Evolutionary conservation across 2,329 filamentous ascomycete genomes (phyloP), one percentile per base, ranked within the genome.

Genomic region (Penicillium sp.): DNA sequence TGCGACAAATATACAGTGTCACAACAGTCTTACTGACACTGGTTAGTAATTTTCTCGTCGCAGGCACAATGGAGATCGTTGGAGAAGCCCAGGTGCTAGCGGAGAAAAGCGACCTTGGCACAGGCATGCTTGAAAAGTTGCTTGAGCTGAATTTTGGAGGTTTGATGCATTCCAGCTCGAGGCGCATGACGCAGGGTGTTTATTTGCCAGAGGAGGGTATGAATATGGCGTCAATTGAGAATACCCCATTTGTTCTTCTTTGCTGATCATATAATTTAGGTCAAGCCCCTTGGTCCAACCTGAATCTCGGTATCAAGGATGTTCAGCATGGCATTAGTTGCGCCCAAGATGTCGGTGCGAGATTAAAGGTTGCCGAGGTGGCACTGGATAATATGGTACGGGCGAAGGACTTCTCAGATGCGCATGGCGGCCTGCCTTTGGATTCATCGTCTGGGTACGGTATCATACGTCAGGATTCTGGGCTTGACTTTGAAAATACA

Each of bases 401-500:
- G 55, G 81, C 81, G 0, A 78, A 72, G 29, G 46, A 38, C 1
- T 79, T 72, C 60, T 75, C 73, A 0, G 67, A 72, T 3, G 58
- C 67, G 13, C 41, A 58, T 29, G 70, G 68, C 19, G 70, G 68
- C 27, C 68, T 79, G 41, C 62, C 66, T 2, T 63, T 83, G 27
- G 81, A 83, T 67, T 82, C 79, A 10, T 81, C 78, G 10, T 75
- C 76, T n/a, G 73, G 83, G 65, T 84, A 79, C 68, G 81, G 81
- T 0, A 66, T 79, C 25, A 63, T 82, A 25, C 72, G 80, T 44
- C 60, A 62, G 50, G 70, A 78, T 52, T 75, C 78, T 2, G 79
- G 78, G 0, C 55, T 82, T 16, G 63, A 70, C 0, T 82, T 82
- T 65, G 75, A 79, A 63, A 79, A 68, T 2, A 72, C 76, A 9